These are phyloP conservation scores for Neurospora sp. DNA, from an alignment of 2,329 filamentous ascomycete species.

Conservation along the genomic window DNA sequence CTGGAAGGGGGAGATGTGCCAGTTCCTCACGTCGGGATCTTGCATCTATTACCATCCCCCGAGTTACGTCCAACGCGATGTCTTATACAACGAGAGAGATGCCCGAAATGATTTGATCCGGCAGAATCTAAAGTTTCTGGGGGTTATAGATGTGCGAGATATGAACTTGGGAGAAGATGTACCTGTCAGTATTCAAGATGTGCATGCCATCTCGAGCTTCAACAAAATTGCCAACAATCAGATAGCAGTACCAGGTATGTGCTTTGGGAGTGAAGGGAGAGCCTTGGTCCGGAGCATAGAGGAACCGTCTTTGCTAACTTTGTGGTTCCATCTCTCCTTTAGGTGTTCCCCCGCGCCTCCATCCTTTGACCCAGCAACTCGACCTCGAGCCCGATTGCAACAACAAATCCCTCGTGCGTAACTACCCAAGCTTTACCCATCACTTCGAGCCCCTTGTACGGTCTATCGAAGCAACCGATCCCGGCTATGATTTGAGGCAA, in stretches of 20 bases:
- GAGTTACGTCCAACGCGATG: background rate
- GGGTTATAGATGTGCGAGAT: background rate
- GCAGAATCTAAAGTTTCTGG: background rate
- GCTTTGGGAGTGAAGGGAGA: background rate
- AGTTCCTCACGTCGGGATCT: background rate
- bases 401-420: conserved; percentile 1
- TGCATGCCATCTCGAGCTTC: conserved; percentile 14
- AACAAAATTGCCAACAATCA: conserved; percentile 14
- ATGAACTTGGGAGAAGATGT: background rate
- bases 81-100: background rate
- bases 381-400: conserved; percentile 1
- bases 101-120: background rate
- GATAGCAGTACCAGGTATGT: conserved; percentile 17
- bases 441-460: conserved; percentile 16
- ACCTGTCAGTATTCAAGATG: conserved; percentile 6
- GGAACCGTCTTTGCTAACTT: background rate
- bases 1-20: background rate
- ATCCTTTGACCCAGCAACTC: conserved; percentile 3
- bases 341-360: conserved; percentile 13
- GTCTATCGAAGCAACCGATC: conserved; percentile 10
- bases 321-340: background rate
- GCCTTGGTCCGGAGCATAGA: background rate
- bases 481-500: conserved; percentile 2
- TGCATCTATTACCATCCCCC: conserved; percentile 9
- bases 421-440: conserved; percentile 8